phyloP scores from a whole-genome alignment of 345 rosid genomes.

The Murraya koenigii region DNA sequence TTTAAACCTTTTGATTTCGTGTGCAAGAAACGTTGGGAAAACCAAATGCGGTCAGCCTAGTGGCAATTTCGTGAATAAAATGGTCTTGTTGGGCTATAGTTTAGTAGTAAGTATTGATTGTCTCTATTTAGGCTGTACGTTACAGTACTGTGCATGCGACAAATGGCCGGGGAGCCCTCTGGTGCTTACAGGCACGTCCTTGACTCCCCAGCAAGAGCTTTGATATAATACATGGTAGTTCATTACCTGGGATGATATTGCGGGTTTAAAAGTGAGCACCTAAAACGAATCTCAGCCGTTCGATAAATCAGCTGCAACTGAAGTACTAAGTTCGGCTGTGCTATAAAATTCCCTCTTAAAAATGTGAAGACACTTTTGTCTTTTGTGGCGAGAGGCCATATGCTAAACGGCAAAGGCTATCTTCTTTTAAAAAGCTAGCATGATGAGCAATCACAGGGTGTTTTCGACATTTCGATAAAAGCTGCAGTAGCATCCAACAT shows the following conservation, averaged over 20 bases:
- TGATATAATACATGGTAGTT: background rate
- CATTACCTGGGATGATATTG: background rate
- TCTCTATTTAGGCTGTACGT: constrained; percentile 18
- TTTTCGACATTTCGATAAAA: background rate
- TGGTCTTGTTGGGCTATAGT: background rate
- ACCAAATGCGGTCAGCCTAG: background rate
- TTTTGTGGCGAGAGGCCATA: background rate
- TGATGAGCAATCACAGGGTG: background rate
- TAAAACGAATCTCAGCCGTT: background rate
- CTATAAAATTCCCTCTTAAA: background rate
- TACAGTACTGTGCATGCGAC: constrained; percentile 13
- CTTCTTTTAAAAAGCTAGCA: constrained; percentile 7
- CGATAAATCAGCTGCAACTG: background rate
- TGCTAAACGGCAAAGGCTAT: constrained; percentile 11
- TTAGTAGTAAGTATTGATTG: background rate
- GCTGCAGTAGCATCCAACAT: background rate
- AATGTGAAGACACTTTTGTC: background rate
- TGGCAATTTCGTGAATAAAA: constrained; percentile 21
- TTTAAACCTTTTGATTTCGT: background rate
- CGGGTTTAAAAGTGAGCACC: background rate
- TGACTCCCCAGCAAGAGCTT: background rate
- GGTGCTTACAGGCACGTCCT: constrained; percentile 12
- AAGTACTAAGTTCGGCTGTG: background rate
- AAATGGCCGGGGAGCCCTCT: constrained; percentile 16
- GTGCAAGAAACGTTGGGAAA: constrained; percentile 13